A percentile compares a stretch with the other conserved stretches of the same genome.
phyloP scores from a whole-genome alignment of 148 eudicot genomes.

The Camellia lanceoleosa region DNA sequence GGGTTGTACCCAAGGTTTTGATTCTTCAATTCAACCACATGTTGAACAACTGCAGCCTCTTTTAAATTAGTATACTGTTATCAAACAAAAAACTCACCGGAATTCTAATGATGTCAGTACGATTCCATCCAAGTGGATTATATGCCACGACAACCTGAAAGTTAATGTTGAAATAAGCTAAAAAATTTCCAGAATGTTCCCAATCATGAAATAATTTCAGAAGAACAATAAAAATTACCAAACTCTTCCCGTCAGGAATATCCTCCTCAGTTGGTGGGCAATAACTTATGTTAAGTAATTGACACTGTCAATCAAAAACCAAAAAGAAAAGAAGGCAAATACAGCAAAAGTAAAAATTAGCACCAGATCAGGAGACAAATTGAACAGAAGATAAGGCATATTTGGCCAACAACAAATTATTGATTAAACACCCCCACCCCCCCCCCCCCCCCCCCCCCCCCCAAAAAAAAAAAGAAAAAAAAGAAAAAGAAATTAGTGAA shows the following conservation, averaged over 20 bases:
- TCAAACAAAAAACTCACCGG: constrained; percentile 47
- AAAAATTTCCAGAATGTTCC: constrained; percentile 6
- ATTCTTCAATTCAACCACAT: constrained; percentile 6
- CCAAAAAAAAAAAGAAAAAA: background rate
- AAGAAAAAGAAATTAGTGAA: no score
- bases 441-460: no score
- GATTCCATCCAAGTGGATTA: constrained; percentile 90
- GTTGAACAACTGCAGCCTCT: constrained; percentile 8
- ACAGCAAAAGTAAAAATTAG: background rate
- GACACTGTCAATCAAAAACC: constrained; percentile 53
- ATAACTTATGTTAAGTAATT: constrained; percentile 76
- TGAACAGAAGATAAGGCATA: background rate
- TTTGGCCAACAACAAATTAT: background rate
- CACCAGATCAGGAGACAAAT: background rate
- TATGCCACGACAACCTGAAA: constrained; percentile 78
- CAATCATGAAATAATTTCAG: background rate
- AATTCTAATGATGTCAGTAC: constrained; percentile 62
- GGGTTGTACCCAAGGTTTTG: no score
- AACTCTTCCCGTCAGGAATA: constrained; percentile 63
- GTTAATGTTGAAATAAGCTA: background rate
- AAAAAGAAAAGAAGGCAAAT: background rate
- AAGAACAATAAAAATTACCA: constrained; percentile 44
- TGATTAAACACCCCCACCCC: no score
- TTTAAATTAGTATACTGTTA: background rate
- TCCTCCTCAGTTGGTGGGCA: constrained; percentile 81